phyloP scores from a whole-genome alignment of 306 rosid species.

The Malus asiatica region DNA sequence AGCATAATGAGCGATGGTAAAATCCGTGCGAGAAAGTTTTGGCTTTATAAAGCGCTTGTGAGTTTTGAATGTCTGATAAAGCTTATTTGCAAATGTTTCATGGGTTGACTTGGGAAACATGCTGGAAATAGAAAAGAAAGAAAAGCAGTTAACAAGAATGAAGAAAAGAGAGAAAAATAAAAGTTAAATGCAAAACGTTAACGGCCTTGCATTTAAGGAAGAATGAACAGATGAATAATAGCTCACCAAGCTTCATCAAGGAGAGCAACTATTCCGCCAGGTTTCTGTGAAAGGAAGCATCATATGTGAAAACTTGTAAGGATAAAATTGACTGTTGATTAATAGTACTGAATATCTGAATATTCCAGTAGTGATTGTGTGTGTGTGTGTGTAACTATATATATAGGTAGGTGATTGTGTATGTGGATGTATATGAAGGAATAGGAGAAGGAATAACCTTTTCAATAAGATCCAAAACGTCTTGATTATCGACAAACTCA shows the following conservation, averaged over 20 bases:
- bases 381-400: background rate
- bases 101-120: conserved; percentile 99
- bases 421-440: background rate
- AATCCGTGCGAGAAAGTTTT: conserved; percentile 93
- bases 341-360: background rate
- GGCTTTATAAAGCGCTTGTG: conserved; percentile 97
- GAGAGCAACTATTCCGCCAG: conserved; percentile 95
- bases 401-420: background rate
- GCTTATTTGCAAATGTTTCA: conserved; percentile 97
- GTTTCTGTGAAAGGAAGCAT: conserved; percentile 64
- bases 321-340: background rate
- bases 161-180: background rate
- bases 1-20: conserved; percentile 83
- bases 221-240: conserved; percentile 10
- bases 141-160: conserved; percentile 9
- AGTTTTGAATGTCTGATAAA: conserved; percentile 85
- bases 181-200: conserved; percentile 1
- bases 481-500: conserved; percentile 96
- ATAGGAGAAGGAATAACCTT: conserved; percentile 41
- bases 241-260: conserved; percentile 99
- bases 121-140: conserved; percentile 54
- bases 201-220: conserved; percentile 2
- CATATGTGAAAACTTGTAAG: background rate
- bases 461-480: conserved; percentile 96
- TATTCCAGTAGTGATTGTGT: background rate